Conservation (phyloP, 75 land plant genomes). For the Larix kaempferi region DNA sequence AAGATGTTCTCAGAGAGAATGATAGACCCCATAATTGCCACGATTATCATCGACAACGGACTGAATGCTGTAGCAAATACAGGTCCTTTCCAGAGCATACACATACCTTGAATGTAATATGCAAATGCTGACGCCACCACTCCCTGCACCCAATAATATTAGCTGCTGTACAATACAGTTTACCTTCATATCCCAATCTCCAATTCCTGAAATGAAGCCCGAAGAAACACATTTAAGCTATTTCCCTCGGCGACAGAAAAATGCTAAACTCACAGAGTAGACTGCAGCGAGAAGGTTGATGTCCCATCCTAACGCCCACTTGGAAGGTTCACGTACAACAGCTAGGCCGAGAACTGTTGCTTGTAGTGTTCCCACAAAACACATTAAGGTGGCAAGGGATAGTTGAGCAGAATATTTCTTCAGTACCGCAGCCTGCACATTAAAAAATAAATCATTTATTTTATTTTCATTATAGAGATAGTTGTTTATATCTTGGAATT, state of each 20-base stretch:
- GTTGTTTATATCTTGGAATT: no score
- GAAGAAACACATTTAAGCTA: background rate
- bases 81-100: constrained; percentile 50
- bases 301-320: constrained; percentile 27
- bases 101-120: constrained; percentile 58
- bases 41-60: constrained; percentile 64
- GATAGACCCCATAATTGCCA: constrained; percentile 60
- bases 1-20: constrained; percentile 50
- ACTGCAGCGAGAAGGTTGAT: constrained; percentile 38
- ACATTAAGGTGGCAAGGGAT: constrained; percentile 31
- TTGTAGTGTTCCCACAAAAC: constrained; percentile 31
- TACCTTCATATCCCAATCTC: background rate
- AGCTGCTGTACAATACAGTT: background rate
- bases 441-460: no score
- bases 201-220: background rate
- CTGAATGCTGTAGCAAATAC: constrained; percentile 68
- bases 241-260: background rate
- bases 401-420: constrained; percentile 28
- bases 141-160: constrained; percentile 27
- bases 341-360: constrained; percentile 16
- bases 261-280: constrained; percentile 24
- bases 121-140: constrained; percentile 52
- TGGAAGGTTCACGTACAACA: constrained; percentile 15
- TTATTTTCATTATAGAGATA: no score
- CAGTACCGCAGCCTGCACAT: constrained; percentile 22